Evolutionary conservation across 2,329 filamentous ascomycete species (phyloP).

Genomic region (Alternaria gaisen): DNA sequence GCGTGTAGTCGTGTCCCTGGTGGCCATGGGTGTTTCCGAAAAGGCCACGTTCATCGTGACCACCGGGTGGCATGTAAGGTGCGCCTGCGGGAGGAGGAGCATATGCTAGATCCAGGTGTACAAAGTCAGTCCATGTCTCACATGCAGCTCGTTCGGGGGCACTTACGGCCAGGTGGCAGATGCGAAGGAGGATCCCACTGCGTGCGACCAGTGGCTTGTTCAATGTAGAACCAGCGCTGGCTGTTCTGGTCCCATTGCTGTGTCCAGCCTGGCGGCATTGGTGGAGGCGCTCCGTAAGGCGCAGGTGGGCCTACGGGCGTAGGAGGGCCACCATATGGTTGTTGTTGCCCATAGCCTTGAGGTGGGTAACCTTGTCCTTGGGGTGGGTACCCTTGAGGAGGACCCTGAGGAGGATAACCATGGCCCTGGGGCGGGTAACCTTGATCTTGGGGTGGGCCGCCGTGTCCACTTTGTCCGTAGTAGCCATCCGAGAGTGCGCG

Average conservation of each 20-base stretch:
- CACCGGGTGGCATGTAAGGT: slow-evolving; percentile 31
- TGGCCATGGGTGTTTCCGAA: slow-evolving; percentile 41
- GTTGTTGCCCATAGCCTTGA: slow-evolving; percentile 38
- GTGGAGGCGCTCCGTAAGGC: slow-evolving; percentile 62
- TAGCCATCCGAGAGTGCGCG: slow-evolving; percentile 31
- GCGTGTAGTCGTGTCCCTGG: slow-evolving; percentile 37
- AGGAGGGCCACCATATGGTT: slow-evolving; percentile 34
- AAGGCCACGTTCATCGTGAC: slow-evolving; percentile 39
- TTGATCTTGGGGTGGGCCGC: slow-evolving; percentile 12
- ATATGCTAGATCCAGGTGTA: slow-evolving; percentile 22
- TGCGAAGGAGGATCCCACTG: slow-evolving; percentile 69
- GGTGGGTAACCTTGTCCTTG: slow-evolving; percentile 33
- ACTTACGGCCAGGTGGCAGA: slow-evolving; percentile 35
- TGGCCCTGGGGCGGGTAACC: slow-evolving; percentile 23
- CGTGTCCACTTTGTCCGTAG: slow-evolving; percentile 29
- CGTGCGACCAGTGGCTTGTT: slow-evolving; percentile 67
- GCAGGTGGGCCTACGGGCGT: slow-evolving; percentile 44
- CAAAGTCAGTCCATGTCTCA: too few species aligned
- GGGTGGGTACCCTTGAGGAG: slow-evolving; percentile 33
- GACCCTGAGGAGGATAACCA: slow-evolving; percentile 26
- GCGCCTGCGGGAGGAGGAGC: slow-evolving; percentile 43
- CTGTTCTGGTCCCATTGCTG: slow-evolving; percentile 69
- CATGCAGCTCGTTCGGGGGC: too few species aligned
- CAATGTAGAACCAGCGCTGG: slow-evolving; percentile 72
- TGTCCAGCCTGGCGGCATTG: slow-evolving; percentile 63